Conservation (phyloP, 345 rosid species). For the Brassica rapa region DNA sequence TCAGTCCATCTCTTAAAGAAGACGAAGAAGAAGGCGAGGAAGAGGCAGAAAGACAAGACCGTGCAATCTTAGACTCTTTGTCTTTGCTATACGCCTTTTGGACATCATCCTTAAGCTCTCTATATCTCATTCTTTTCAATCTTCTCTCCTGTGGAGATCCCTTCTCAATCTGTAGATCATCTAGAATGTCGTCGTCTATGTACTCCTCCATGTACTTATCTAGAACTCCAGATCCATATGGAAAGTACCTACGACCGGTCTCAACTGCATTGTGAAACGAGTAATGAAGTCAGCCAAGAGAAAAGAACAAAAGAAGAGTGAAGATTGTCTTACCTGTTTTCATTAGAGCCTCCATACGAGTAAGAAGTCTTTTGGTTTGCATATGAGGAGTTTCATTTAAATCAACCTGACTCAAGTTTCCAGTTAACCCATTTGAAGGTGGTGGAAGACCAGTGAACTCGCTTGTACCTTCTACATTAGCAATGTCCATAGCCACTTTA, state of each 20-base stretch:
- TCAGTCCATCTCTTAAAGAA: conserved; percentile 27
- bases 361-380: conserved; percentile 65
- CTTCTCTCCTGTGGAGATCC: conserved; percentile 69
- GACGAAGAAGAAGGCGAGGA: conserved; percentile 69
- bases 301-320: not conserved
- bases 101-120: conserved; percentile 89
- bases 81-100: conserved; percentile 86
- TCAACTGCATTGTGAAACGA: conserved; percentile 60
- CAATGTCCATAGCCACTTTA: conserved; percentile 91
- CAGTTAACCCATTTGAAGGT: conserved; percentile 54
- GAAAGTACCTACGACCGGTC: conserved; percentile 86
- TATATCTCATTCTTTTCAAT: conserved; percentile 67
- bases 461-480: conserved; percentile 65
- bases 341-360: conserved; percentile 81
- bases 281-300: not conserved
- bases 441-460: conserved; percentile 63
- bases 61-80: conserved; percentile 59
- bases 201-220: conserved; percentile 76
- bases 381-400: conserved; percentile 81
- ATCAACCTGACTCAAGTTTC: conserved; percentile 82
- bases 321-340: conserved; percentile 62
- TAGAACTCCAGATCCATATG: conserved; percentile 80
- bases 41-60: conserved; percentile 61
- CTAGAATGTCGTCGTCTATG: conserved; percentile 76
- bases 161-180: conserved; percentile 53